Conservation (phyloP, 345 rosid genomes). For the Populus simonii region DNA sequence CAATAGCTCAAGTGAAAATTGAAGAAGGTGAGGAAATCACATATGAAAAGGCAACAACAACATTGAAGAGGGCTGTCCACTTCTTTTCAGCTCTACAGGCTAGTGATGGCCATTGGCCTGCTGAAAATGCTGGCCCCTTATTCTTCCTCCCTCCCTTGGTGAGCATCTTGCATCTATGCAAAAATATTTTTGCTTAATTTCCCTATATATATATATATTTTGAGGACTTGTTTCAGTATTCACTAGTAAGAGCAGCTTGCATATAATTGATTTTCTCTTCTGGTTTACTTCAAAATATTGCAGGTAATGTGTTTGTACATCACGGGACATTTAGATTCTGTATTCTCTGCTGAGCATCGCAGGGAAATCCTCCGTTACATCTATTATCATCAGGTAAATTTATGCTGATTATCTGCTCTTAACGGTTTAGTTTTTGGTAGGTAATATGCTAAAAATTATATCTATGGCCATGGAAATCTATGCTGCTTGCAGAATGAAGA, state of each 20-base stretch:
- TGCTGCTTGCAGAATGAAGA: constrained; percentile 16
- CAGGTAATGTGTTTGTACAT: constrained; percentile 24
- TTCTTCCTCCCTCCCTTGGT: constrained; percentile 23
- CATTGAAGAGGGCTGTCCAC: constrained; percentile 18
- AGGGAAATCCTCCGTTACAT: constrained; percentile 24
- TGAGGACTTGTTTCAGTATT: too few species aligned
- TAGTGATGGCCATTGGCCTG: constrained; percentile 28
- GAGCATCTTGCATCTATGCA: not conserved
- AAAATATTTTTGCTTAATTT: too few species aligned
- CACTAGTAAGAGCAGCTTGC: too few species aligned
- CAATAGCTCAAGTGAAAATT: not conserved
- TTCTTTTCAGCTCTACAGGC: constrained; percentile 26
- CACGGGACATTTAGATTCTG: constrained; percentile 17
- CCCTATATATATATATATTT: not conserved
- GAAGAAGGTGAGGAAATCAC: constrained; percentile 19
- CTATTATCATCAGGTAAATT: constrained; percentile 14
- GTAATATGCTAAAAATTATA: not conserved
- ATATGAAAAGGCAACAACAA: constrained; percentile 11
- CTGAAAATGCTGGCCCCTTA: constrained; percentile 22
- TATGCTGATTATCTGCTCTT: not conserved
- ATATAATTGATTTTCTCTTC: too few species aligned
- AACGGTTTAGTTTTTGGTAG: not conserved
- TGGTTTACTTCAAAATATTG: not conserved
- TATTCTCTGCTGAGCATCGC: constrained; percentile 8
- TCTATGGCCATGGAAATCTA: not conserved